A percentile compares a stretch with the other conserved stretches of the same genome.
Evolutionary conservation across 148 eudicot genomes (phyloP).

Genomic region (Nyssa sinensis): DNA sequence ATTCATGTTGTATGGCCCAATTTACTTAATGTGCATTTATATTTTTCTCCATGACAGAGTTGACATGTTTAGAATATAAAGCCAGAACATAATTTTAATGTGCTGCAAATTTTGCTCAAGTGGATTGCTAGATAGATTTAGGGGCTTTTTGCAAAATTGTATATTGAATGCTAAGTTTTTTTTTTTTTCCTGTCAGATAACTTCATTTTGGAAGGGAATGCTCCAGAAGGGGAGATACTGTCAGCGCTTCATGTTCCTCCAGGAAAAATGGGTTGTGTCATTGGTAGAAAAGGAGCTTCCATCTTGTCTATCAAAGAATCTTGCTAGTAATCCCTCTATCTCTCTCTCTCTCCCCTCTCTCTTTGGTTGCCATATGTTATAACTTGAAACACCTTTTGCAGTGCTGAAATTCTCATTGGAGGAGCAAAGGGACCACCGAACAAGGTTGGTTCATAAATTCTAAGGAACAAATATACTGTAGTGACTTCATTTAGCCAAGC

Average conservation of each 20-base stretch:
- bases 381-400: constrained; percentile 33
- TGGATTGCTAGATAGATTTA: background rate
- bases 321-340: constrained; percentile 26
- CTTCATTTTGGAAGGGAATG: constrained; percentile 40
- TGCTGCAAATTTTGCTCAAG: background rate
- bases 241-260: constrained; percentile 82
- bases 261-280: constrained; percentile 39
- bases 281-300: constrained; percentile 35
- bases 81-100: background rate
- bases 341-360: constrained; percentile 13
- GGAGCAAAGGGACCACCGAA: constrained; percentile 88
- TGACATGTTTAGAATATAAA: no score
- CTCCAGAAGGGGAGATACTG: constrained; percentile 66
- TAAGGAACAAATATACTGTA: background rate
- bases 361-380: constrained; percentile 3
- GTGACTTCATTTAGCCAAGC: no score
- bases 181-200: constrained; percentile 41
- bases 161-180: constrained; percentile 9
- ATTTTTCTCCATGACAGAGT: background rate
- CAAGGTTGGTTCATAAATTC: constrained; percentile 56
- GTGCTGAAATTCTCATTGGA: constrained; percentile 90
- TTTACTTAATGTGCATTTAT: background rate
- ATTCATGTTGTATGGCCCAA: background rate
- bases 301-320: constrained; percentile 30
- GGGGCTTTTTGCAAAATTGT: no score